Conservation (phyloP, 192 early-diverging fungal genomes). For the Podochytrium sp. region DNA sequence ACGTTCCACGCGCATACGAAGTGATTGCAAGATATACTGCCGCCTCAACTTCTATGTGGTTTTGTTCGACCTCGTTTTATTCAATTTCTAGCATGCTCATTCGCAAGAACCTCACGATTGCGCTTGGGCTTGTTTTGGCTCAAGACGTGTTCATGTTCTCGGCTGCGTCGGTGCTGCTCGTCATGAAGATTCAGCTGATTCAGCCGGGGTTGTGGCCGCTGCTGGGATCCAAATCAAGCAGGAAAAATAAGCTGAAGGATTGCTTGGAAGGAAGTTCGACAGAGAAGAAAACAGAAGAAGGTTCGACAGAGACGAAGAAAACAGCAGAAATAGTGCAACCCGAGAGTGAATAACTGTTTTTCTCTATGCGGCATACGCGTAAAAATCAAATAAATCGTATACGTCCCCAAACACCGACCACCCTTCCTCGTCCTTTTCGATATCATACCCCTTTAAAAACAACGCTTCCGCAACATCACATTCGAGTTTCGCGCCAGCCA, state of each 20-base stretch:
- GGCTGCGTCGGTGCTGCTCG: neutral
- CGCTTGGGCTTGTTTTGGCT: neutral
- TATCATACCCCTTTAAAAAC: neutral
- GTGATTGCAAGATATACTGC: neutral
- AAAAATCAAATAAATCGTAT: slow-evolving; percentile 8
- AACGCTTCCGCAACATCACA: neutral
- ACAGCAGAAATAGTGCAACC: no score
- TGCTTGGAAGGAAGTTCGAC: no score
- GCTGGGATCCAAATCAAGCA: neutral
- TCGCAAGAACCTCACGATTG: neutral
- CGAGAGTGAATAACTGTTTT: no score
- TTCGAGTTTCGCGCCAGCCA: neutral
- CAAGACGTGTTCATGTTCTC: neutral
- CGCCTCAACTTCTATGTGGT: neutral
- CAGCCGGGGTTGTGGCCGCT: neutral
- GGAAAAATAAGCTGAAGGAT: neutral
- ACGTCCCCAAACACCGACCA: neutral
- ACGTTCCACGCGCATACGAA: neutral
- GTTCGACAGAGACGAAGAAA: no score
- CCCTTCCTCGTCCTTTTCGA: neutral
- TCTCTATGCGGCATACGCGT: neutral
- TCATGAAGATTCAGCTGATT: slow-evolving; percentile 5
- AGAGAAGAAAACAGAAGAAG: no score
- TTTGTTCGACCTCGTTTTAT: neutral
- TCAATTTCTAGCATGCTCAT: neutral